Evolutionary conservation across 129 eudicot genomes (phyloP).

Genomic region (Artemisia tridentata): DNA sequence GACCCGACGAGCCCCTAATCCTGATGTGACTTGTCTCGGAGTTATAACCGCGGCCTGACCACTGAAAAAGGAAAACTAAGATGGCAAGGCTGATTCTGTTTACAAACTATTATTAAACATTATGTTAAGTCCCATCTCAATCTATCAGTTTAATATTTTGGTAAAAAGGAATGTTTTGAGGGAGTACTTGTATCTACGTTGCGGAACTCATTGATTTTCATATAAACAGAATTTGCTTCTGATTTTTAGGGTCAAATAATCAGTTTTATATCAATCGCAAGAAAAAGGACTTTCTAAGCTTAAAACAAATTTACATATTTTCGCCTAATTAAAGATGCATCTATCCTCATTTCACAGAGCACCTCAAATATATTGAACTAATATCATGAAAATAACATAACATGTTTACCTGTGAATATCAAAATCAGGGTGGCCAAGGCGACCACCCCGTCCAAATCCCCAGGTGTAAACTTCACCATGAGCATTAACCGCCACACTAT

Average conservation of each 20-base stretch:
- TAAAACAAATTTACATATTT: too few relatives aligned
- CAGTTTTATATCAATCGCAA: too few relatives aligned
- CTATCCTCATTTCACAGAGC: too few relatives aligned
- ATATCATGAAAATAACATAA: neutral
- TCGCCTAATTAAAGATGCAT: too few relatives aligned
- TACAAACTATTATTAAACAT: neutral
- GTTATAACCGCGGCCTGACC: slow-evolving; percentile 99
- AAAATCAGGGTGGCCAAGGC: slow-evolving; percentile 98
- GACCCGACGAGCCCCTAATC: slow-evolving; percentile 90
- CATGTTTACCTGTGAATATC: slow-evolving; percentile 84
- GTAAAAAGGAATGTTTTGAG: neutral
- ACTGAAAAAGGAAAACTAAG: slow-evolving; percentile 40
- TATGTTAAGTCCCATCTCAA: neutral
- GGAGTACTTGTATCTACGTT: neutral
- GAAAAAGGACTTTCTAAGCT: too few relatives aligned
- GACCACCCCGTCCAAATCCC: slow-evolving; percentile 99
- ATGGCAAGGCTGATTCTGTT: neutral
- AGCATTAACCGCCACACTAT: slow-evolving; percentile 84
- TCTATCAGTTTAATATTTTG: neutral
- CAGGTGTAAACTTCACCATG: slow-evolving; percentile 91
- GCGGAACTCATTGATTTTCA: too few relatives aligned
- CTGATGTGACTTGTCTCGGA: slow-evolving; percentile 84
- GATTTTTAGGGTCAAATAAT: too few relatives aligned
- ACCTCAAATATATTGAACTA: too few relatives aligned
- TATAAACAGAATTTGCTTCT: too few relatives aligned